phyloP scores from a whole-genome alignment of 2,329 filamentous ascomycete genomes.

The Colletotrichum incanum region DNA sequence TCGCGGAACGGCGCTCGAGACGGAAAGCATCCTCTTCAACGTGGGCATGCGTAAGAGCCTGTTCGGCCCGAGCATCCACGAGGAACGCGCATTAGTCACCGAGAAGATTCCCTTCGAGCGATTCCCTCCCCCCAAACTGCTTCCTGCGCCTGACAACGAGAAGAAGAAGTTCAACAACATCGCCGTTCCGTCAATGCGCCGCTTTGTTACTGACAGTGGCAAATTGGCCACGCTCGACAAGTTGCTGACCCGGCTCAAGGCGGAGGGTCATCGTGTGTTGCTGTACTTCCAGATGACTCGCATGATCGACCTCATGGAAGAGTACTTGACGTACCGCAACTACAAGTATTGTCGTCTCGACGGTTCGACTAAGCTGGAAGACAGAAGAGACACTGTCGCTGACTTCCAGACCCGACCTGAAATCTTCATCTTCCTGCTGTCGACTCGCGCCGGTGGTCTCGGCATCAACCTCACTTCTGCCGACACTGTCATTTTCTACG shows the following conservation, averaged over 20 bases:
- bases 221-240: constrained; percentile 94
- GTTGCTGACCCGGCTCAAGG: constrained; percentile 90
- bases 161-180: constrained; percentile 93
- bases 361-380: constrained; percentile 96
- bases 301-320: constrained; percentile 99
- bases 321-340: constrained; percentile 98
- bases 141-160: constrained; percentile 85
- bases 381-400: constrained; percentile 94
- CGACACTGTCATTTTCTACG: constrained; percentile 99
- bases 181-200: constrained; percentile 93
- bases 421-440: constrained; percentile 97
- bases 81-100: constrained; percentile 83
- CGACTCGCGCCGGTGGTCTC: constrained; percentile 95
- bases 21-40: constrained; percentile 85
- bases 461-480: constrained; percentile 98
- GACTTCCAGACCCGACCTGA: constrained; percentile 96
- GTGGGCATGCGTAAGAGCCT: constrained; percentile 80
- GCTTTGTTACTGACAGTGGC: constrained; percentile 97
- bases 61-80: constrained; percentile 74
- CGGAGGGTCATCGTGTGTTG: constrained; percentile 91
- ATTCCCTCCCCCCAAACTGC: constrained; percentile 75
- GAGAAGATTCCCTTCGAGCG: constrained; percentile 77
- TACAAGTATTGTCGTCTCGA: constrained; percentile 99
- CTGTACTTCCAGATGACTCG: constrained; percentile 99
- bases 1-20: constrained; percentile 76